Percentiles rank a stretch among this genome's conserved stretches.
These are phyloP conservation scores for Leptographium radiaticola DNA, from an alignment of 2,329 filamentous ascomycete species.

Conservation along the genomic window DNA sequence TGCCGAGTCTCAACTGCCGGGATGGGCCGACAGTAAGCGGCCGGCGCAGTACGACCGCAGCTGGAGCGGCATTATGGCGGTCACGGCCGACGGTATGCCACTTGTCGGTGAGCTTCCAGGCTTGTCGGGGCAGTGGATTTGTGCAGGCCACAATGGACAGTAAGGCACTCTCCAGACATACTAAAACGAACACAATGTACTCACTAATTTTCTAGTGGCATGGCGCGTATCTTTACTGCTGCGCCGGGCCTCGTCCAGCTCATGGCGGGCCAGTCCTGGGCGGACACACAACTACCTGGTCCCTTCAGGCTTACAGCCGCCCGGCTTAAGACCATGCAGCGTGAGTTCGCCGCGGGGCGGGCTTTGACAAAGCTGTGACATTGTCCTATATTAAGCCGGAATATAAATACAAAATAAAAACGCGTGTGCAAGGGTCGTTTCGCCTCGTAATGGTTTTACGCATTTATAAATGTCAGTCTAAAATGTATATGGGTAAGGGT, in stretches of 20 bases:
- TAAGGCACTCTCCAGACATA: background rate
- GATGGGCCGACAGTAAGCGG: background rate
- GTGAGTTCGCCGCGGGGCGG: background rate
- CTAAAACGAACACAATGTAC: background rate
- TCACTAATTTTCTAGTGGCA: background rate
- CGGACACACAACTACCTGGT: background rate
- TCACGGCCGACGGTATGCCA: background rate
- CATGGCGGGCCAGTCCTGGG: background rate
- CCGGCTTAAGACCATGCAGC: background rate
- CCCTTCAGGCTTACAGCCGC: background rate
- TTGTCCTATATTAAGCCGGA: too few species aligned
- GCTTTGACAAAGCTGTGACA: background rate
- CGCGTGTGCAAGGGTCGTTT: too few species aligned
- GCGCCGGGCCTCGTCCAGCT: conserved; percentile 1
- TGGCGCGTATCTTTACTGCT: conserved; percentile 1
- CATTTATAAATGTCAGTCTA: too few species aligned
- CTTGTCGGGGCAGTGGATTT: conserved; percentile 1
- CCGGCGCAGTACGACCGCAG: background rate
- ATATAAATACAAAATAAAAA: too few species aligned
- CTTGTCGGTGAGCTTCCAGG: conserved; percentile 1
- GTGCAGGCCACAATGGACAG: conserved; percentile 4
- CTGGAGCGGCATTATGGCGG: conserved; percentile 2
- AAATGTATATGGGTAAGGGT: too few species aligned
- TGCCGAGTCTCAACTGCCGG: background rate
- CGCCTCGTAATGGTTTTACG: too few species aligned